Percentiles rank a stretch among this genome's conserved stretches.
phyloP scores from a whole-genome alignment of 2,329 filamentous ascomycete species.

The Teratosphaeria nubilosa region DNA sequence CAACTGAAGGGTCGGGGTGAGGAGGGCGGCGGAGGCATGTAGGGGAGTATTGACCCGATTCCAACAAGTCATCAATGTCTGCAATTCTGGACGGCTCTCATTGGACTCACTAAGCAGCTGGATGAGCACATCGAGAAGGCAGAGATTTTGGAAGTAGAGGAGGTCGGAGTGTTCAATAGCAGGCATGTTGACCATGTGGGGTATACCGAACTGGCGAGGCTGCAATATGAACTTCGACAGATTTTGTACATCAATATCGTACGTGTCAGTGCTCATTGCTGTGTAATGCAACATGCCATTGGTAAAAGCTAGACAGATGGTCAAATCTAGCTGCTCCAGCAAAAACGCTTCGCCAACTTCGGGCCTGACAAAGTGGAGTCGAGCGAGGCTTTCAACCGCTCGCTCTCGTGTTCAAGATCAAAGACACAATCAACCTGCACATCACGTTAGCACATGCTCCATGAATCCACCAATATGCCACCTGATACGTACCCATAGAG shows the following conservation, averaged over 20 bases:
- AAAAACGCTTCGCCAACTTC: no score
- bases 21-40: not conserved
- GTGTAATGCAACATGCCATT: not conserved
- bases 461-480: not conserved
- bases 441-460: not conserved
- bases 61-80: not conserved
- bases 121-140: not conserved
- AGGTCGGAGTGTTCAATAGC: not conserved
- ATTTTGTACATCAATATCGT: not conserved
- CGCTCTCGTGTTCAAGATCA: slow-evolving; percentile 70
- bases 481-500: slow-evolving; percentile 72
- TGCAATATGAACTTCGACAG: not conserved
- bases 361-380: no score
- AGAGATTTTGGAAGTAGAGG: not conserved
- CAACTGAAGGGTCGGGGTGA: not conserved
- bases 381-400: slow-evolving; percentile 11
- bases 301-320: not conserved
- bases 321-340: no score
- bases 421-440: slow-evolving; percentile 72
- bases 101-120: not conserved
- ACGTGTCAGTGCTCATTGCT: not conserved
- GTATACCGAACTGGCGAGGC: not conserved
- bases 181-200: not conserved
- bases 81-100: no score
- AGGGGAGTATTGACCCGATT: not conserved